Conservation (phyloP, 345 rosid genomes). For the Viola odorata region DNA sequence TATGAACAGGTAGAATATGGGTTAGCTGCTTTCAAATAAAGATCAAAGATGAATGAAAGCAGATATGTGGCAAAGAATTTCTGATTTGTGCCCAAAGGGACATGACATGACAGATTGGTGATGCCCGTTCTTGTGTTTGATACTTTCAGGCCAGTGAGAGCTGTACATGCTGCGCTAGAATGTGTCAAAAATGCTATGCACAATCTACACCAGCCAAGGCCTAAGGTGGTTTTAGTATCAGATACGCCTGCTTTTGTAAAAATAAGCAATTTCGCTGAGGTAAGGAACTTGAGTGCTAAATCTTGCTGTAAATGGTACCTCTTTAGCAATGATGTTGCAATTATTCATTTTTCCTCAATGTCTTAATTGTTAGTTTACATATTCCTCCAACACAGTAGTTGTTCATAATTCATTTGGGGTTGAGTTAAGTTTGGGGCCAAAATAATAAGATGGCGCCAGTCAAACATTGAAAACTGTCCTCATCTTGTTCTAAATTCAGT, state of each 20-base stretch:
- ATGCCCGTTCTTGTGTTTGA: constrained; percentile 1
- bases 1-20: constrained; percentile 49
- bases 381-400: too few relatives aligned
- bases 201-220: constrained; percentile 38
- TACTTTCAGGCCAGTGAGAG: constrained; percentile 72
- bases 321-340: background rate
- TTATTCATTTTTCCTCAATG: background rate
- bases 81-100: background rate
- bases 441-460: background rate
- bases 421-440: background rate
- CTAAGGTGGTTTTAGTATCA: constrained; percentile 72
- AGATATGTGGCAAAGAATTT: background rate
- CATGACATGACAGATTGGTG: constrained; percentile 6
- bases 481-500: constrained; percentile 7
- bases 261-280: constrained; percentile 78
- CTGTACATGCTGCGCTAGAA: constrained; percentile 58
- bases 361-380: too few relatives aligned
- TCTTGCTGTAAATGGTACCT: constrained; percentile 5
- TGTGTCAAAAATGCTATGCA: constrained; percentile 54
- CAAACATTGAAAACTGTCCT: background rate
- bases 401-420: background rate
- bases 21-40: background rate
- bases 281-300: constrained; percentile 21
- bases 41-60: background rate
- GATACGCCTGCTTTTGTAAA: constrained; percentile 75